Conservation (phyloP, 2,329 filamentous ascomycete species). For the Alternaria arbusti region DNA sequence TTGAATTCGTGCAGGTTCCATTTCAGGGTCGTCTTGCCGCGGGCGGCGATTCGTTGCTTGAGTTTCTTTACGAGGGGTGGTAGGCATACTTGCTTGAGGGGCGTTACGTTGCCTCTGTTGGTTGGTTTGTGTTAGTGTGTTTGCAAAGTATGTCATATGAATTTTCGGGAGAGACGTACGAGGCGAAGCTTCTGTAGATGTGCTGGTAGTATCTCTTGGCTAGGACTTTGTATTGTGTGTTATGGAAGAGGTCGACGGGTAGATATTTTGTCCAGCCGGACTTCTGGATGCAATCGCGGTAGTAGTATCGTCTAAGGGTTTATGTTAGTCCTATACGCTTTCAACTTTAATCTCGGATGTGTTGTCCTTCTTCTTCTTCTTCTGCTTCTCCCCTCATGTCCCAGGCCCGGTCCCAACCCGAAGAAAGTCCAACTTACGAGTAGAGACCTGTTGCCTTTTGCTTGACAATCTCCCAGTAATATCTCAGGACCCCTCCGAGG, state of each 20-base stretch:
- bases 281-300: constrained; percentile 23
- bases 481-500: constrained; percentile 11
- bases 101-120: constrained; percentile 25
- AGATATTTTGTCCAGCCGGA: constrained; percentile 14
- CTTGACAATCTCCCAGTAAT: constrained; percentile 30
- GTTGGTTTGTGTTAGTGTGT: constrained; percentile 7
- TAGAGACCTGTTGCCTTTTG: constrained; percentile 21
- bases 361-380: not conserved
- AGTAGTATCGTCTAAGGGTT: constrained; percentile 17
- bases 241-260: constrained; percentile 20
- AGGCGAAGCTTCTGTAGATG: constrained; percentile 68
- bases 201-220: constrained; percentile 66
- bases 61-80: constrained; percentile 61
- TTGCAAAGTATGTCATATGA: not conserved
- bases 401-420: not conserved
- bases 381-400: not conserved
- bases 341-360: not conserved
- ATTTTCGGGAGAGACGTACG: constrained; percentile 10
- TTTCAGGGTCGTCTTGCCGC: constrained; percentile 56
- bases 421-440: constrained; percentile 16
- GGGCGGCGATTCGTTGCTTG: constrained; percentile 59
- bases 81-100: constrained; percentile 58
- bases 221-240: constrained; percentile 24
- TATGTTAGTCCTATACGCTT: constrained; percentile 5
- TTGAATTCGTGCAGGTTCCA: constrained; percentile 32